phyloP scores from a whole-genome alignment of 2,329 filamentous ascomycete species.

The Ascochyta fabae region DNA sequence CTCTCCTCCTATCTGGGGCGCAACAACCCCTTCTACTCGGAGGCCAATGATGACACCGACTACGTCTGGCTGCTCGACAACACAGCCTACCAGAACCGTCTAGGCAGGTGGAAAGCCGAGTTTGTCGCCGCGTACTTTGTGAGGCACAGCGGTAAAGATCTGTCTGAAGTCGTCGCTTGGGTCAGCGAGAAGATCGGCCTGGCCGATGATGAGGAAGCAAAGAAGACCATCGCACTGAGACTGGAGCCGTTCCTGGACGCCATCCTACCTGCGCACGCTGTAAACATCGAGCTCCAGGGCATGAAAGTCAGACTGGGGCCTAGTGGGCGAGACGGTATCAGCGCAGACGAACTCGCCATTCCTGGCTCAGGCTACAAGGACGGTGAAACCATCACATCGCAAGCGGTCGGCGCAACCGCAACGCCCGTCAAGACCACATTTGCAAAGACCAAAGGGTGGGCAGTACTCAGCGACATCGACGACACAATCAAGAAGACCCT shows the following conservation, averaged over 20 bases:
- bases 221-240: constrained; percentile 67
- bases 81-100: constrained; percentile 70
- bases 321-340: constrained; percentile 74
- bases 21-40: constrained; percentile 45
- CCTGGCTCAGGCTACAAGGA: constrained; percentile 52
- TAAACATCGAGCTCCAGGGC: constrained; percentile 67
- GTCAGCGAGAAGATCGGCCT: constrained; percentile 74
- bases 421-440: constrained; percentile 74
- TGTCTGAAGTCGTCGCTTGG: constrained; percentile 72
- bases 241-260: constrained; percentile 80
- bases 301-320: constrained; percentile 64
- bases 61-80: constrained; percentile 91
- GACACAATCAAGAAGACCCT: constrained; percentile 94
- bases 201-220: constrained; percentile 56
- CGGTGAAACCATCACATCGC: constrained; percentile 38
- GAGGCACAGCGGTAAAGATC: constrained; percentile 69
- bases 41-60: constrained; percentile 68
- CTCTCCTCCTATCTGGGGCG: constrained; percentile 49
- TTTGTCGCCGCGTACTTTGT: constrained; percentile 84
- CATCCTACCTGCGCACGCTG: constrained; percentile 71
- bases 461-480: constrained; percentile 86
- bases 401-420: constrained; percentile 44
- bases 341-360: constrained; percentile 63
- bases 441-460: constrained; percentile 80
- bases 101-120: constrained; percentile 75